Evolutionary conservation across 2,329 filamentous ascomycete species (phyloP).

Genomic region (Cladophialophora bantiana): DNA sequence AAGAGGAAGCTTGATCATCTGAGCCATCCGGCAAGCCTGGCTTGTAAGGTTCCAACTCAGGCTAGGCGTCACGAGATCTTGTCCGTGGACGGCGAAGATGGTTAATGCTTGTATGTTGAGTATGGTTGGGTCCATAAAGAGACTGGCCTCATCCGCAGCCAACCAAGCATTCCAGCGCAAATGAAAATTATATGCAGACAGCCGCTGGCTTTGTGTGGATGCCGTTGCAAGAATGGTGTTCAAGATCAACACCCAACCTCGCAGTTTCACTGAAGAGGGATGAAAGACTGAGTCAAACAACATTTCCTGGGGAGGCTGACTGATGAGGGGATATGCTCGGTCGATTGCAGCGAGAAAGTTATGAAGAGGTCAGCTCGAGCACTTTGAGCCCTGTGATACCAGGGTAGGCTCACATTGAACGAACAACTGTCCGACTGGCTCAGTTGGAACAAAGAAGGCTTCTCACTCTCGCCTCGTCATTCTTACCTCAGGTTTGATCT

Average conservation of each 20-base stretch:
- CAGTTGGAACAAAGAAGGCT: slow-evolving; percentile 14
- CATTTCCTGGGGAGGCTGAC: slow-evolving; percentile 6
- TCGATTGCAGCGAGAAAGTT: slow-evolving; percentile 1
- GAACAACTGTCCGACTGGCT: slow-evolving; percentile 7
- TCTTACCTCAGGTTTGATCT: slow-evolving; percentile 15
- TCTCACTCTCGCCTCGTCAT: slow-evolving; percentile 8
- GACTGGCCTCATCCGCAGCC: slow-evolving; percentile 19
- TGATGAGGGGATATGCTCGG: slow-evolving; percentile 5
- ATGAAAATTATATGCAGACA: slow-evolving; percentile 15
- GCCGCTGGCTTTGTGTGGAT: slow-evolving; percentile 5
- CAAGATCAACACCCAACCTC: slow-evolving; percentile 15
- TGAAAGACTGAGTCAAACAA: slow-evolving; percentile 15
- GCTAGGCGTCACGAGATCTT: slow-evolving; percentile 18
- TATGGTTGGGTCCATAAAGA: slow-evolving; percentile 13
- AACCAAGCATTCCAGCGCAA: slow-evolving; percentile 18
- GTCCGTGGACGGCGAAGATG: slow-evolving; percentile 17
- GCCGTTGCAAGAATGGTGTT: slow-evolving; percentile 19
- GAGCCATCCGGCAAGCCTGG: slow-evolving; percentile 15
- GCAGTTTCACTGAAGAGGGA: slow-evolving; percentile 9
- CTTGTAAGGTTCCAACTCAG: slow-evolving; percentile 12
- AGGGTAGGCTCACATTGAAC: slow-evolving; percentile 3
- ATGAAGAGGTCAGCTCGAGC: background rate
- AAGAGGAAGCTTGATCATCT: slow-evolving; percentile 17
- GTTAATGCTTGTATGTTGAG: slow-evolving; percentile 17
- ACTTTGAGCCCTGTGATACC: background rate